Conservation (phyloP, 495 filamentous ascomycete species). For the Jackrogersella minutella region DNA sequence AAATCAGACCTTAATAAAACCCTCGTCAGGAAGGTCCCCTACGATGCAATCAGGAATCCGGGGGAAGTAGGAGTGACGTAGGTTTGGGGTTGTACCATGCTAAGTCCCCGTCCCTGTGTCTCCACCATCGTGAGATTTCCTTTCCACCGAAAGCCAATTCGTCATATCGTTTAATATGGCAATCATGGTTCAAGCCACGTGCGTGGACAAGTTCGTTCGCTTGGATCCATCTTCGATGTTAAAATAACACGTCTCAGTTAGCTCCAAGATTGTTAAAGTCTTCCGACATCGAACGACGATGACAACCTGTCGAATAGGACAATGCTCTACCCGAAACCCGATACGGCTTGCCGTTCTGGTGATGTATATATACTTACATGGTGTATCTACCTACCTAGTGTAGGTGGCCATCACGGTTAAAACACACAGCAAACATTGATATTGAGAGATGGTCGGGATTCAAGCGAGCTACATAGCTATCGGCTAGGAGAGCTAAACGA, state of each 20-base stretch:
- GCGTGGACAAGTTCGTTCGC: too few relatives aligned
- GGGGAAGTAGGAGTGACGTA: constrained; percentile 33
- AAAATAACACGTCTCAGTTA: too few relatives aligned
- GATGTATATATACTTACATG: neutral
- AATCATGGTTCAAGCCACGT: too few relatives aligned
- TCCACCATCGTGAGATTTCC: neutral
- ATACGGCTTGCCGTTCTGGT: too few relatives aligned
- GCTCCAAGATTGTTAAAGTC: neutral
- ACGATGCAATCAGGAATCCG: constrained; percentile 10
- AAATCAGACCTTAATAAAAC: neutral
- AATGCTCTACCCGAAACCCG: too few relatives aligned
- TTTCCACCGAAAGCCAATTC: neutral
- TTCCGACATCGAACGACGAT: neutral
- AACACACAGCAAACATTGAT: neutral
- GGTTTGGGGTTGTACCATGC: neutral
- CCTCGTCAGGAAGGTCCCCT: constrained; percentile 13
- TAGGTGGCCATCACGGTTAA: too few relatives aligned
- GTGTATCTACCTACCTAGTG: neutral
- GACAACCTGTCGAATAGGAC: neutral
- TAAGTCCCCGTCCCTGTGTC: neutral
- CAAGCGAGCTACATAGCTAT: neutral
- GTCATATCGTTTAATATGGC: too few relatives aligned
- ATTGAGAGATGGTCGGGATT: neutral
- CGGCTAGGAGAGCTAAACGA: neutral
- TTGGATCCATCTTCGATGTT: too few relatives aligned